Evolutionary conservation across 345 rosid species (phyloP).

Genomic region (Boechera retrofracta): DNA sequence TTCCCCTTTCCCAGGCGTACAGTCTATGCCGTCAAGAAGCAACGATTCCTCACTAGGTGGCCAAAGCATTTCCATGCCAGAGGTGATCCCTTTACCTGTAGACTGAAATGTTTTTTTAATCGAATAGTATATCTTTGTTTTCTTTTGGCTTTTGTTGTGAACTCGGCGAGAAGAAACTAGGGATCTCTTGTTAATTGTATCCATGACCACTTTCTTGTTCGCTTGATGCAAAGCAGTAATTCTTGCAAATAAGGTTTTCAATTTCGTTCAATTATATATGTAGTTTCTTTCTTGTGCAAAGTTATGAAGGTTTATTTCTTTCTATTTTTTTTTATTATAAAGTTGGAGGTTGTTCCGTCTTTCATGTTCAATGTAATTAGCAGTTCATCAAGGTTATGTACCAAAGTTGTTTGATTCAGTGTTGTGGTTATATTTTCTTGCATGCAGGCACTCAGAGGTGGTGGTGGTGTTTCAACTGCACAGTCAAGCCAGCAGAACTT

Average conservation of each 20-base stretch:
- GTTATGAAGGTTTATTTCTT: neutral
- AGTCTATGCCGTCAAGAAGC: conserved; percentile 68
- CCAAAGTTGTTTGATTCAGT: neutral
- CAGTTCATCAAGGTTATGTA: neutral
- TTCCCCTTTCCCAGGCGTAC: conserved; percentile 72
- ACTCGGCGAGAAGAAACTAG: neutral
- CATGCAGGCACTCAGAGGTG: conserved; percentile 67
- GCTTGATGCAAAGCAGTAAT: neutral
- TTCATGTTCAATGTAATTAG: neutral
- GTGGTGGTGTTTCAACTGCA: conserved; percentile 55
- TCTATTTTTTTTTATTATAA: no score
- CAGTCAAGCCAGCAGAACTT: conserved; percentile 67
- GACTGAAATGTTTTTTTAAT: neutral
- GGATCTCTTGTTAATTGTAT: neutral
- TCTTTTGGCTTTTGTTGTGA: neutral
- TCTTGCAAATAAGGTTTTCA: neutral
- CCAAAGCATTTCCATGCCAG: conserved; percentile 73
- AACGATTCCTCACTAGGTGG: conserved; percentile 65
- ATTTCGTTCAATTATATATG: neutral
- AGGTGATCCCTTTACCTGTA: conserved; percentile 53
- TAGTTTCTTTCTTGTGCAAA: neutral
- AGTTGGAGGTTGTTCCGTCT: neutral
- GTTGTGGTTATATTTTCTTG: neutral
- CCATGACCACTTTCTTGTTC: conserved; percentile 1
- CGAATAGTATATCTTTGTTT: neutral